phyloP scores from a whole-genome alignment of 2,329 filamentous ascomycete genomes.

The Alternaria incomplexa region DNA sequence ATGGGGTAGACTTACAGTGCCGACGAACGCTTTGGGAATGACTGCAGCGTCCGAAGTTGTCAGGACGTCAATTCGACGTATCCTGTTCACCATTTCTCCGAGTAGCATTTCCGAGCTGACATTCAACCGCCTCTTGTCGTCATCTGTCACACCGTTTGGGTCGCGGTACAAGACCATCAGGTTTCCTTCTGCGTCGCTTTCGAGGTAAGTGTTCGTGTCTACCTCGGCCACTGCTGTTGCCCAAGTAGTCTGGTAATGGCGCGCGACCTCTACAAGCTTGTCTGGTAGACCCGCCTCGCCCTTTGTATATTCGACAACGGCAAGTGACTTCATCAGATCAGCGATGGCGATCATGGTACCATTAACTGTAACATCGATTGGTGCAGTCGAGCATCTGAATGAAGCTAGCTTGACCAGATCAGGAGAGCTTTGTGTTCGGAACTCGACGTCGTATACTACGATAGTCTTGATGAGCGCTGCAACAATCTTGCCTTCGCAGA shows the following conservation, averaged over 20 bases:
- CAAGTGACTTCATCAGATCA: conserved; percentile 92
- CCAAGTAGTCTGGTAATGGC: conserved; percentile 85
- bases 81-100: conserved; percentile 92
- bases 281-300: conserved; percentile 64
- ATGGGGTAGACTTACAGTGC: conserved; percentile 69
- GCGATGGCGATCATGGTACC: conserved; percentile 80
- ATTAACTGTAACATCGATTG: conserved; percentile 78
- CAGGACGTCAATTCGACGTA: conserved; percentile 74
- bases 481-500: conserved; percentile 76
- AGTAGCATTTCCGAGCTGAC: conserved; percentile 82
- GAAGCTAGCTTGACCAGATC: conserved; percentile 72
- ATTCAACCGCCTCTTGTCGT: conserved; percentile 74
- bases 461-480: conserved; percentile 88
- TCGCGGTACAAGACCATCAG: conserved; percentile 81
- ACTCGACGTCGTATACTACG: conserved; percentile 64
- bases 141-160: conserved; percentile 70
- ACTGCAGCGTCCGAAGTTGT: conserved; percentile 70
- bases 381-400: conserved; percentile 82
- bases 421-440: conserved; percentile 60
- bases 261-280: conserved; percentile 73
- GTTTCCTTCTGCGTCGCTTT: conserved; percentile 88
- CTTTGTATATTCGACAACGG: conserved; percentile 73
- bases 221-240: conserved; percentile 77
- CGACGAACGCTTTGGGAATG: conserved; percentile 83
- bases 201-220: conserved; percentile 75